Conservation (phyloP, 371 early-diverging fungal genomes). For the Coemansia linderi region DNA sequence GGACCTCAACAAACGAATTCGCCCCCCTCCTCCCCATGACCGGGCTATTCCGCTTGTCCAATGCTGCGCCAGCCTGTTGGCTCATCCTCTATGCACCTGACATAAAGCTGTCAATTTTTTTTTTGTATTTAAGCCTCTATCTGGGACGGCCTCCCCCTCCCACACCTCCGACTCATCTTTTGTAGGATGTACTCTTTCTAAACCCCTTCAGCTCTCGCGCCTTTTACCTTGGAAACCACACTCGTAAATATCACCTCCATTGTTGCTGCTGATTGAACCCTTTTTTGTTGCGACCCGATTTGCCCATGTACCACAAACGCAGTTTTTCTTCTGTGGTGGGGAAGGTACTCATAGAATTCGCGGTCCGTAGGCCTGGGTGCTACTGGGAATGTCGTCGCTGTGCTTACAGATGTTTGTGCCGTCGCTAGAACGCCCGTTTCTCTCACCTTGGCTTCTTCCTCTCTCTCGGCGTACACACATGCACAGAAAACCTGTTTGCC, state of each 20-base stretch:
- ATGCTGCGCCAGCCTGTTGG: constrained; percentile 3
- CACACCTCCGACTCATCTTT: background rate
- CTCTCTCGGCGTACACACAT: background rate
- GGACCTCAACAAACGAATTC: background rate
- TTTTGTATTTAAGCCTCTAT: background rate
- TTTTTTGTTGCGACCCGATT: background rate
- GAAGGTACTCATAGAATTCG: background rate
- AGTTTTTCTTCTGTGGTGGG: background rate
- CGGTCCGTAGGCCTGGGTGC: background rate
- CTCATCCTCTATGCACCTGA: background rate
- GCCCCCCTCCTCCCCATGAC: constrained; percentile 2
- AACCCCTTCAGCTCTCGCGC: background rate
- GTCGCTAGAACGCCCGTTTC: background rate
- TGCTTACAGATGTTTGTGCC: background rate
- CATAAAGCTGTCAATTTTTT: background rate
- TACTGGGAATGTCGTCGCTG: background rate
- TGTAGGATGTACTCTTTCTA: background rate
- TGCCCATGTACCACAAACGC: background rate
- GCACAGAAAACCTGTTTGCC: background rate
- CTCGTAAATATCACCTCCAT: background rate
- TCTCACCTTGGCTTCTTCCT: background rate
- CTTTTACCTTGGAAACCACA: background rate
- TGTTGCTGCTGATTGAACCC: background rate
- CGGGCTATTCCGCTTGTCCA: background rate
- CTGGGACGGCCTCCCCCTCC: background rate